Conservation (phyloP, 1,284 basidiomycete species). For the Rhodotorula glutinis region DNA sequence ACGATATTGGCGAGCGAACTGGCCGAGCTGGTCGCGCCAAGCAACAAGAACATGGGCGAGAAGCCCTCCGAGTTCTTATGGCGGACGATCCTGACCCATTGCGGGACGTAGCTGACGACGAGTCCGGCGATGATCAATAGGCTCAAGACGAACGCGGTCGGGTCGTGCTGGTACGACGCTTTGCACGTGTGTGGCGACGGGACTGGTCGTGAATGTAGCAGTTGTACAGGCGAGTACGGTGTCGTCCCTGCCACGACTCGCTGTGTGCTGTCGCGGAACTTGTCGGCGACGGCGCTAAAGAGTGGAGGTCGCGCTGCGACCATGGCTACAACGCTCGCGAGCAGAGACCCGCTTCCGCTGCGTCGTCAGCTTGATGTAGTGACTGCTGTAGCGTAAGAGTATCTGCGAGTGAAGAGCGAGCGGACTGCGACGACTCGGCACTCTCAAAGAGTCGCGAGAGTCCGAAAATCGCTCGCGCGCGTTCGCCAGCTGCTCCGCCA, state of each 20-base stretch:
- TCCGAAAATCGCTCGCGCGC: no score
- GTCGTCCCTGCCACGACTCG: not conserved
- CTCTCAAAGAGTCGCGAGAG: no score
- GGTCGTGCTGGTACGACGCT: slow-evolving; percentile 58
- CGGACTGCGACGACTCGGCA: no score
- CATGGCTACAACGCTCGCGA: no score
- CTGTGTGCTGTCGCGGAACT: no score
- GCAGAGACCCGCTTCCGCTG: no score
- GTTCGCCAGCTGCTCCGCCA: no score
- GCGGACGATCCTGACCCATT: slow-evolving; percentile 71
- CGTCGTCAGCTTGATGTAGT: no score
- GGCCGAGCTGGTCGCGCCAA: slow-evolving; percentile 68
- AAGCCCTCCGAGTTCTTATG: slow-evolving; percentile 49
- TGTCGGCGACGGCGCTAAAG: no score
- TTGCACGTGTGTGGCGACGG: slow-evolving; percentile 15
- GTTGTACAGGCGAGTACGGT: not conserved
- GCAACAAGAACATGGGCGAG: slow-evolving; percentile 71
- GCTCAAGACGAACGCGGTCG: slow-evolving; percentile 69
- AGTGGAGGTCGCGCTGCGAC: no score
- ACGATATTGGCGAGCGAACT: slow-evolving; percentile 54
- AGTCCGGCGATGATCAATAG: slow-evolving; percentile 72
- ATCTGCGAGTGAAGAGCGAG: no score
- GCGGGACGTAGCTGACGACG: slow-evolving; percentile 19
- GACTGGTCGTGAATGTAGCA: slow-evolving; percentile 21
- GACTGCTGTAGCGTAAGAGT: no score